Percentiles rank a stretch among this genome's conserved stretches.
Conservation (phyloP, 2,329 filamentous ascomycete species). For the Raffaelea albimanens region DNA sequence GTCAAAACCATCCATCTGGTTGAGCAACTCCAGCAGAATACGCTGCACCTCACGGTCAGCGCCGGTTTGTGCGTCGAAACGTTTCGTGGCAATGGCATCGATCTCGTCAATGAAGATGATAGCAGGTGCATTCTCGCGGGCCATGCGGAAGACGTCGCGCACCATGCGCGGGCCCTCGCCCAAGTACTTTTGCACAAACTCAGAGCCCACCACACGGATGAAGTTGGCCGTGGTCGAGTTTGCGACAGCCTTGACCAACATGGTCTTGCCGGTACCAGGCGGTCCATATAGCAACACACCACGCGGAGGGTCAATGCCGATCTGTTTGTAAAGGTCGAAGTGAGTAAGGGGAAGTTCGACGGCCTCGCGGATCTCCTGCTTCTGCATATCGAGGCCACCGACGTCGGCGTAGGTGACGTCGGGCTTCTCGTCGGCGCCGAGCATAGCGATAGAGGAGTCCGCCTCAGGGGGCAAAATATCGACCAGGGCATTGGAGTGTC, state of each 20-base stretch:
- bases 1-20: conserved; percentile 99
- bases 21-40: conserved; percentile 92
- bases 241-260: conserved; percentile 96
- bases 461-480: conserved; percentile 98
- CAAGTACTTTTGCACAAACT: conserved; percentile 98
- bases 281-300: conserved; percentile 95
- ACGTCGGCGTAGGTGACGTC: conserved; percentile 98
- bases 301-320: conserved; percentile 94
- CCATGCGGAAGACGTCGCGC: conserved; percentile 98
- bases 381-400: conserved; percentile 97
- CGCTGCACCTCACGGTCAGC: conserved; percentile 97
- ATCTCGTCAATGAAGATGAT: conserved; percentile 99
- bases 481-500: conserved; percentile 96
- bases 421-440: conserved; percentile 92
- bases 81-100: conserved; percentile 96
- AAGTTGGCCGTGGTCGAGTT: conserved; percentile 98
- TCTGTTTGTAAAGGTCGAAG: conserved; percentile 98
- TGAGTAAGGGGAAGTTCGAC: conserved; percentile 95
- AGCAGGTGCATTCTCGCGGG: conserved; percentile 90
- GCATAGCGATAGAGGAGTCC: conserved; percentile 97
- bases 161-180: conserved; percentile 98
- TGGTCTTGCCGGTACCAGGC: conserved; percentile 92
- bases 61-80: conserved; percentile 96
- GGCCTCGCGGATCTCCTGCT: conserved; percentile 97
- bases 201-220: conserved; percentile 94